Evolutionary conservation across 2,329 filamentous ascomycete genomes (phyloP).

Genomic region (Cercospora canescens): DNA sequence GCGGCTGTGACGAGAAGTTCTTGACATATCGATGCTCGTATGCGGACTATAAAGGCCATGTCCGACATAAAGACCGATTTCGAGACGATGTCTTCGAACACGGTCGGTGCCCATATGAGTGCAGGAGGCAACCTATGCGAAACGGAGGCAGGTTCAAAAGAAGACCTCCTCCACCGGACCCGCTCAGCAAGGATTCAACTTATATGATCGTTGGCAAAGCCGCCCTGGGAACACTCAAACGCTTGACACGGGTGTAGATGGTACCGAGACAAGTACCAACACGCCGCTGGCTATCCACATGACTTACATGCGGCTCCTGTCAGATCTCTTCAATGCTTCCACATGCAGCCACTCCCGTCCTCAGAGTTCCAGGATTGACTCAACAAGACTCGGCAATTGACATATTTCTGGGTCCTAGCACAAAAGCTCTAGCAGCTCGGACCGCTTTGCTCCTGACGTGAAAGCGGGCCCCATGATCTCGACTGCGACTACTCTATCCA

Average conservation of each 20-base stretch:
- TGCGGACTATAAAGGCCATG: conserved; percentile 8
- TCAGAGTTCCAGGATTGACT: neutral
- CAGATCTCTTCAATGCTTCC: neutral
- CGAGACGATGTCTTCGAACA: conserved; percentile 4
- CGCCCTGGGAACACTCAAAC: neutral
- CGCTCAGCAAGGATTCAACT: neutral
- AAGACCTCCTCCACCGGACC: neutral
- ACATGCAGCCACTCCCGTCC: neutral
- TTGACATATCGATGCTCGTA: conserved; percentile 8
- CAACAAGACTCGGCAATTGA: too few relatives aligned
- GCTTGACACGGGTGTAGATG: neutral
- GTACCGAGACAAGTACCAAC: neutral
- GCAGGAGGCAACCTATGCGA: conserved; percentile 2
- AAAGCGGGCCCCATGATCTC: neutral
- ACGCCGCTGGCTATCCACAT: neutral
- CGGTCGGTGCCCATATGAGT: conserved; percentile 5
- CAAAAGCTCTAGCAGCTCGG: neutral
- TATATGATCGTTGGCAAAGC: neutral
- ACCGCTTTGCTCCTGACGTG: neutral
- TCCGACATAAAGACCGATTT: conserved; percentile 11
- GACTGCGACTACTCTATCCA: neutral
- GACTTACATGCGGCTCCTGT: neutral
- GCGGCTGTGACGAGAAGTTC: conserved; percentile 14
- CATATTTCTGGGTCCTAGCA: too few relatives aligned
- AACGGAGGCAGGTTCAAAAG: conserved; percentile 3